Base-by-base conservation (phyloP, 768 basidiomycete species). In the Pisolithus albus region DNA sequence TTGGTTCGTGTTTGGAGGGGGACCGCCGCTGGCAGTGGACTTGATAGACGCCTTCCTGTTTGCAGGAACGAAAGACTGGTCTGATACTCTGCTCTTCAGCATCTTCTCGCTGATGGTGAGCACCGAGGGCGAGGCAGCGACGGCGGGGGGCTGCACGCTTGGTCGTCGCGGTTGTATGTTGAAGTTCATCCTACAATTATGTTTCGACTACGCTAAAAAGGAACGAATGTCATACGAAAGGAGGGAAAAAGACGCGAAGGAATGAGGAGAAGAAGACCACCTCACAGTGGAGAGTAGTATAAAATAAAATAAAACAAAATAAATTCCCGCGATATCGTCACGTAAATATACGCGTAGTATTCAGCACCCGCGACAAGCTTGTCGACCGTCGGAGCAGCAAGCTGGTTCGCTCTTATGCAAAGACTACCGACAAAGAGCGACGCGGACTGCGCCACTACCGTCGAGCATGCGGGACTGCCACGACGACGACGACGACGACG, bases 31-130 rank as follows among this genome's bases (percentile, higher is more conserved):
- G 24, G 43, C 44, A 34, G 39, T 52, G 7, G 56, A 57, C 57
- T 57, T 58, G 55, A 56, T 49, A 41, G 56, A 51, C 18, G 59
- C 47, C 45, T 63, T 57, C 57, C 55, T 46, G n/a, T 44, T 51
- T 19, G 50, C 40, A 18, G 40, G 21, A 18, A 51, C 64, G 45
- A 77, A 59, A 8, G 76, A 75, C 59, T 75, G 77, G 56, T 80
- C 79, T 16, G 78, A 76, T 55, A 71, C 73, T 54, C 74, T 72
- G 34, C 73, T 73, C 66, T 73, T 76, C 57, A 78, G 65, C 49
- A 72, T 58, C 56, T 70, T 73, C 53, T 80, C 78, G 39, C 64
- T 61, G 42, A 68, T 48, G 3, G 70, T 65, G 36, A 61, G 63
- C 52, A 67, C 66, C 54, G 65, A 71, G 30, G 66, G 71, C 50